phyloP scores from a whole-genome alignment of 1,139 yeast species.

The Citeromyces siamensis region DNA sequence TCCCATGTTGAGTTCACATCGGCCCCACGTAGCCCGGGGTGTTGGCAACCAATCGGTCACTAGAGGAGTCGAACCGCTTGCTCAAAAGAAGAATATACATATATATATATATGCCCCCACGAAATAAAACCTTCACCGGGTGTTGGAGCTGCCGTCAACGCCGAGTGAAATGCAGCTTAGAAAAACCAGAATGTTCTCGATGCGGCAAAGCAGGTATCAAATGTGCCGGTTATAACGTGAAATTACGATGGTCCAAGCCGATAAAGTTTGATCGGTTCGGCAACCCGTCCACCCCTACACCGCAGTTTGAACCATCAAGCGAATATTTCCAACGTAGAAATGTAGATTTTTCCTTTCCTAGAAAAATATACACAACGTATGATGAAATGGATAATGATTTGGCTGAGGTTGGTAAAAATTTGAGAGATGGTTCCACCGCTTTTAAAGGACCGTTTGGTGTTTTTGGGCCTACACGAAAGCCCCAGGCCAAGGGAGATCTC shows the following conservation, averaged over 20 bases:
- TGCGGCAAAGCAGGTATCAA: constrained; percentile 34
- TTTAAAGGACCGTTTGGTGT: constrained; percentile 79
- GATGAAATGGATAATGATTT: constrained; percentile 76
- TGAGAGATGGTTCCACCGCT: constrained; percentile 37
- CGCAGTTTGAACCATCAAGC: constrained; percentile 18
- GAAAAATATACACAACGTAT: constrained; percentile 52
- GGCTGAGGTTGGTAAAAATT: constrained; percentile 26
- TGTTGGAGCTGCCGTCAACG: constrained; percentile 41
- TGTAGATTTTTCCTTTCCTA: constrained; percentile 53
- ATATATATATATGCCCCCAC: constrained; percentile 9
- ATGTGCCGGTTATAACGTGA: constrained; percentile 82
- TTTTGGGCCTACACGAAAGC: constrained; percentile 24
- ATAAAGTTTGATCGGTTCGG: constrained; percentile 20
- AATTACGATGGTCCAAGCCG: constrained; percentile 47
- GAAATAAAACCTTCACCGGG: constrained; percentile 27
- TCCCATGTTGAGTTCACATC: too few species aligned
- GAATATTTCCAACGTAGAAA: constrained; percentile 49
- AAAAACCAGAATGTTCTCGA: constrained; percentile 28
- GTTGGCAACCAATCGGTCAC: too few species aligned
- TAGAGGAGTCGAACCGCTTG: not conserved
- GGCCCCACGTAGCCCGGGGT: too few species aligned
- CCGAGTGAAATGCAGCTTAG: constrained; percentile 36
- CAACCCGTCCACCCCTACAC: constrained; percentile 16
- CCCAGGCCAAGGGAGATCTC: constrained; percentile 16
- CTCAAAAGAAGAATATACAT: not conserved